A percentile compares a stretch with the other conserved stretches of the same genome.
Evolutionary conservation across 2,329 filamentous ascomycete genomes (phyloP).

Genomic region (Xylaria sp.): DNA sequence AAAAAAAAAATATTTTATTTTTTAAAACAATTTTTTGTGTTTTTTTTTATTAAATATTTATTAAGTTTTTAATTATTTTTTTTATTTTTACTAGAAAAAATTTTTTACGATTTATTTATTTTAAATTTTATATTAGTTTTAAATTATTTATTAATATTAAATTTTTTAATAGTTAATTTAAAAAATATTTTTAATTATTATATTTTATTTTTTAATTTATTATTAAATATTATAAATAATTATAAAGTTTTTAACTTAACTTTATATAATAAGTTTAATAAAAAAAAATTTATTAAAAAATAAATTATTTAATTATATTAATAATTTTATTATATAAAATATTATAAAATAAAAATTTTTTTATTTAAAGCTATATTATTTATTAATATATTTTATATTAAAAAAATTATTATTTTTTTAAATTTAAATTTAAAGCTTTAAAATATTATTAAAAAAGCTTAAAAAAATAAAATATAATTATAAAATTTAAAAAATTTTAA

Average conservation of each 20-base stretch:
- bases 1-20: neutral
- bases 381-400: constrained; percentile 8
- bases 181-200: neutral
- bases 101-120: neutral
- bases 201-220: neutral
- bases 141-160: neutral
- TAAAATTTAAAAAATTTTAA: neutral
- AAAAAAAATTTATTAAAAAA: neutral
- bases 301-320: neutral
- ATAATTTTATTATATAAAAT: neutral
- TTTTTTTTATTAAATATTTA: no score
- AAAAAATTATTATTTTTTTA: neutral
- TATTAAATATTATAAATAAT: neutral
- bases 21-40: neutral
- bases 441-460: neutral
- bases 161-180: no score
- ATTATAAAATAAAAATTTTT: neutral
- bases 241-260: neutral
- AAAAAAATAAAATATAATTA: no score
- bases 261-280: neutral
- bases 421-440: neutral
- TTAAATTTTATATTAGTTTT: neutral
- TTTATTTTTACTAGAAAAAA: neutral
- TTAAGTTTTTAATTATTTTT: no score
- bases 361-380: neutral